Percentiles rank a stretch among this genome's conserved stretches.
phyloP scores from a whole-genome alignment of 306 rosid species.

The Canavalia gladiata region DNA sequence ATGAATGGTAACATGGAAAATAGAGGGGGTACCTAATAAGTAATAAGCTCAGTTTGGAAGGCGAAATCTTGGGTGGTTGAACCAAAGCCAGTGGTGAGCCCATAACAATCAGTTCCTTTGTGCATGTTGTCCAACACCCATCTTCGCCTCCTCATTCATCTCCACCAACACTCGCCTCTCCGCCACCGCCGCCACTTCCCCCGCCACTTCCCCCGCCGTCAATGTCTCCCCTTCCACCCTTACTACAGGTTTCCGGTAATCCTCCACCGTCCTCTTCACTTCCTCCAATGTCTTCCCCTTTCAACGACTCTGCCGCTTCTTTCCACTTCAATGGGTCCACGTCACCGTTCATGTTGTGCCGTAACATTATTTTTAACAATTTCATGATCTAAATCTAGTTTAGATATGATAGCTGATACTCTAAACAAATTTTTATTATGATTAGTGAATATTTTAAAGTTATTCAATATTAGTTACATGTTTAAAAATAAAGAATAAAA shows the following conservation, averaged over 20 bases:
- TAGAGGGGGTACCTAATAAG: conserved; percentile 56
- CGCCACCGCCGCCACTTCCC: conserved; percentile 68
- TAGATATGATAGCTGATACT: too few species aligned
- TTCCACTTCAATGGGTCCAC: conserved; percentile 68
- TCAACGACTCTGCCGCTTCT: too few species aligned
- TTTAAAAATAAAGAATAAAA: too few species aligned
- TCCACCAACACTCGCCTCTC: conserved; percentile 50
- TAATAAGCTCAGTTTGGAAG: conserved; percentile 70
- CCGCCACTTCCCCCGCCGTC: conserved; percentile 71
- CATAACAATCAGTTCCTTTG: conserved; percentile 72
- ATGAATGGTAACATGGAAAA: background rate
- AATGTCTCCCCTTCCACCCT: conserved; percentile 64
- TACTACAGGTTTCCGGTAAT: conserved; percentile 59
- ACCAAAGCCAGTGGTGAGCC: conserved; percentile 82
- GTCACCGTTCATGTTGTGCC: too few species aligned
- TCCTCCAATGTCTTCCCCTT: conserved; percentile 47
- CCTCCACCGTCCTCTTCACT: conserved; percentile 72
- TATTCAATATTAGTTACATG: too few species aligned
- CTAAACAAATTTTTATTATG: too few species aligned
- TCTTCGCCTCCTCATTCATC: conserved; percentile 59
- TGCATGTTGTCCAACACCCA: conserved; percentile 76
- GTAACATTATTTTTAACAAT: too few species aligned
- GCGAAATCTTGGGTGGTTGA: conserved; percentile 69
- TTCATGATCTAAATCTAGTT: too few species aligned
- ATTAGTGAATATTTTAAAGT: too few species aligned